Conservation (phyloP, 1,284 basidiomycete species). For the Cryptococcus wingfieldii region DNA sequence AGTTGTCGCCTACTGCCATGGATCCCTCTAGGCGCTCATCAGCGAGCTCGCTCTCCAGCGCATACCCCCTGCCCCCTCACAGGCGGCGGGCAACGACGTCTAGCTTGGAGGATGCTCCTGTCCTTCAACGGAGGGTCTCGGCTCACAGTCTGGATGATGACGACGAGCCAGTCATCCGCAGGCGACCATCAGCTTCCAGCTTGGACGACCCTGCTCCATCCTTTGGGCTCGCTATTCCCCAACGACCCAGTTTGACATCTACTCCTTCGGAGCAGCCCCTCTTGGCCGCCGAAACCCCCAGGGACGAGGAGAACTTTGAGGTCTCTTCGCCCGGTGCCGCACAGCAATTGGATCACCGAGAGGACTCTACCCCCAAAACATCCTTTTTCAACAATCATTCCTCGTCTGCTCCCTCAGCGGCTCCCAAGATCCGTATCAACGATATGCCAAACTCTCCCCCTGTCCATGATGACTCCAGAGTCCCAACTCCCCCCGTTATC, state of each 20-base stretch:
- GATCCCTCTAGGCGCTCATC: no score
- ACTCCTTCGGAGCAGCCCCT: constrained; percentile 11
- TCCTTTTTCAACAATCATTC: no score
- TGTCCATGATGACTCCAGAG: constrained; percentile 3
- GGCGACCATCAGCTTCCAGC: background rate
- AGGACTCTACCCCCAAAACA: background rate
- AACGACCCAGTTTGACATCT: constrained; percentile 9
- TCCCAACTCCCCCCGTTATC: constrained; percentile 1
- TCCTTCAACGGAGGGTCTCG: no score
- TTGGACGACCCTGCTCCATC: background rate
- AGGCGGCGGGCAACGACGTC: background rate
- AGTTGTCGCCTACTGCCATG: no score
- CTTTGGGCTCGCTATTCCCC: background rate
- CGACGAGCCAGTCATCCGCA: background rate
- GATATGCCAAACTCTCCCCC: constrained; percentile 14
- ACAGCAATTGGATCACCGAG: background rate
- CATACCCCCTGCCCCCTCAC: no score
- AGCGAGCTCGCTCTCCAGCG: no score
- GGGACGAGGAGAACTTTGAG: background rate
- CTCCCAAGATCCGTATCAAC: constrained; percentile 14
- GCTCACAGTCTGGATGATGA: no score
- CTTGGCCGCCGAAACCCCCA: constrained; percentile 1
- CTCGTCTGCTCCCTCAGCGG: constrained; percentile 1
- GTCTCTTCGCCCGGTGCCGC: background rate
- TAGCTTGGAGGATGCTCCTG: background rate